A percentile compares a stretch with the other conserved stretches of the same genome.
These are phyloP conservation scores for Mayamaea pseudoterrestris DNA, from an alignment of 108 stramenopile genomes.

Conservation along the genomic window DNA sequence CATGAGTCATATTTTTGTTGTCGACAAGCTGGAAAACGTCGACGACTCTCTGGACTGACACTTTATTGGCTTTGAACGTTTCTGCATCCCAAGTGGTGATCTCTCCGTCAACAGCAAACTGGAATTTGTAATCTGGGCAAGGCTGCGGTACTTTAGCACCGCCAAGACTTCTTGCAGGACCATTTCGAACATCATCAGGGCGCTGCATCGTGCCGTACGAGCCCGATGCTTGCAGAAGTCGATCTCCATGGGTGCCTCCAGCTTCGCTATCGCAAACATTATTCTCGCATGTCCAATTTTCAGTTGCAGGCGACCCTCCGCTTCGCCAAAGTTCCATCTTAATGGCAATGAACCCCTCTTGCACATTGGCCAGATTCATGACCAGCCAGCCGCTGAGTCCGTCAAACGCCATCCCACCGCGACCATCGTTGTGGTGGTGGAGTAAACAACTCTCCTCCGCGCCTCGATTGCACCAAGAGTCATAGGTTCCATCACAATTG, in stretches of 20 bases:
- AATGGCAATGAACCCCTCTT: slow-evolving; percentile 47
- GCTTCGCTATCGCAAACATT: slow-evolving; percentile 11
- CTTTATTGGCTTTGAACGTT: slow-evolving; percentile 24
- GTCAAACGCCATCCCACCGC: slow-evolving; percentile 40
- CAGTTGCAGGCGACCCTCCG: slow-evolving; percentile 16
- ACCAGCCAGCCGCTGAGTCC: slow-evolving; percentile 53
- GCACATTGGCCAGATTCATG: slow-evolving; percentile 28
- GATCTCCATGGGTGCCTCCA: background rate
- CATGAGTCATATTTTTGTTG: slow-evolving; percentile 32
- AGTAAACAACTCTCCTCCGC: slow-evolving; percentile 32
- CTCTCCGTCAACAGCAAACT: slow-evolving; percentile 48
- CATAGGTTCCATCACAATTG: slow-evolving; percentile 59
- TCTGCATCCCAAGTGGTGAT: slow-evolving; percentile 26
- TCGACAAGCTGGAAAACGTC: slow-evolving; percentile 36
- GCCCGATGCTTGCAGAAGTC: slow-evolving; percentile 45
- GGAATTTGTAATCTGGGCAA: too few relatives aligned
- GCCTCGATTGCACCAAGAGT: slow-evolving; percentile 33
- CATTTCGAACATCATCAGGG: too few relatives aligned
- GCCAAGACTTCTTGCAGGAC: too few relatives aligned
- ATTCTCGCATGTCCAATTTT: slow-evolving; percentile 30
- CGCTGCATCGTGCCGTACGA: too few relatives aligned
- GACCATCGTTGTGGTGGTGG: slow-evolving; percentile 52
- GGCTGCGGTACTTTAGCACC: too few relatives aligned
- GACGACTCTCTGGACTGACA: slow-evolving; percentile 22
- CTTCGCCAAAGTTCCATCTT: slow-evolving; percentile 30